Percentiles rank a stretch among this genome's conserved stretches.
Evolutionary conservation across 176 grass and related monocot genomes (phyloP).

Genomic region (Tillandsia fasciculata): DNA sequence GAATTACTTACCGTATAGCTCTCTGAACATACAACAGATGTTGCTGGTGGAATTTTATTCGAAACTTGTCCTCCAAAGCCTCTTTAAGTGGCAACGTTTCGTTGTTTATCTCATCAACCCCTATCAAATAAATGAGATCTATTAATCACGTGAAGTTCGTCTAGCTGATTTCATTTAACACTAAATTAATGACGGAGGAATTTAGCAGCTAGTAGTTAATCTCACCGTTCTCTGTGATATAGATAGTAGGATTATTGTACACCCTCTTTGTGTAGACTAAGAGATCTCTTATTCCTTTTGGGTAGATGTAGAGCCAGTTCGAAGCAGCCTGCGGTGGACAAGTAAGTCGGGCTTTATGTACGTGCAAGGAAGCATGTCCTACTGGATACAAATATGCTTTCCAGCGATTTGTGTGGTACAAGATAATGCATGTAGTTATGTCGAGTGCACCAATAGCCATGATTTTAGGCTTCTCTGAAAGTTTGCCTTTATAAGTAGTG

Average conservation of each 20-base stretch:
- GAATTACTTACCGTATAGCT: conserved; percentile 35
- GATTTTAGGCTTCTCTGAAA: background rate
- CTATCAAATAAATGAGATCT: conserved; percentile 16
- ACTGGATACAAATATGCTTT: background rate
- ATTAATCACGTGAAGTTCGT: background rate
- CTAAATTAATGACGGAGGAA: background rate
- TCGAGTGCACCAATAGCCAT: background rate
- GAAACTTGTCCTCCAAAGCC: conserved; percentile 51
- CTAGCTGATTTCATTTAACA: background rate
- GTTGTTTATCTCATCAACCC: conserved; percentile 69
- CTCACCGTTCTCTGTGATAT: conserved; percentile 89
- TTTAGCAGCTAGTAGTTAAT: background rate
- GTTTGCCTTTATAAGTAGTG: background rate
- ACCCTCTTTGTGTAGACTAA: conserved; percentile 55
- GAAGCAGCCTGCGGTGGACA: conserved; percentile 53
- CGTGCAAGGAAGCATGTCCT: background rate
- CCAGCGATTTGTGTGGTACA: background rate
- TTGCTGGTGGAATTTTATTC: conserved; percentile 52
- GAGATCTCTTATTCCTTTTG: conserved; percentile 68
- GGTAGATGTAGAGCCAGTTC: conserved; percentile 66
- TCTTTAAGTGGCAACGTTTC: conserved; percentile 39
- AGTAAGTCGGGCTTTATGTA: background rate
- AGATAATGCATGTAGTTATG: no score
- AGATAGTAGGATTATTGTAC: conserved; percentile 74
- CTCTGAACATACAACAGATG: conserved; percentile 50